Conservation (phyloP, 768 basidiomycete genomes). For the Chalciporus piperatus region DNA sequence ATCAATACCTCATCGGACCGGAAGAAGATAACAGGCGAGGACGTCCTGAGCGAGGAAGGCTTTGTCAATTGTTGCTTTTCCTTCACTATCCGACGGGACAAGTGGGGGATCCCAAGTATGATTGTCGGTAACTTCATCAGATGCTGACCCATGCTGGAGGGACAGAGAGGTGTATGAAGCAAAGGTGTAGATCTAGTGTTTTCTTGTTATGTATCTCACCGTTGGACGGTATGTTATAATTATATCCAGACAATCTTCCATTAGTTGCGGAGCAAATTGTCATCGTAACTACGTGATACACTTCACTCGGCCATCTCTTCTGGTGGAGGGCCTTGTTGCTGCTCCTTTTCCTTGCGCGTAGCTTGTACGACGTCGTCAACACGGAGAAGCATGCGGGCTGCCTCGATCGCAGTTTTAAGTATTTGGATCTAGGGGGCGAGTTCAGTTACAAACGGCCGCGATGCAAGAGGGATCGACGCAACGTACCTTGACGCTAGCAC, state of each 20-base stretch:
- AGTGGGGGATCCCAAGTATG: conserved; percentile 86
- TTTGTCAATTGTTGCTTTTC: conserved; percentile 88
- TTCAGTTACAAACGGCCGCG: not conserved
- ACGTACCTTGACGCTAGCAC: conserved; percentile 87
- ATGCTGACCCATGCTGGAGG: conserved; percentile 38
- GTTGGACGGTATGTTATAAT: conserved; percentile 9
- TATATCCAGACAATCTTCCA: conserved; percentile 10
- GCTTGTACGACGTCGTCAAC: conserved; percentile 95
- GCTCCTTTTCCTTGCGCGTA: conserved; percentile 63
- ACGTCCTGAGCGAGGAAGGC: conserved; percentile 56
- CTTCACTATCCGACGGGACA: conserved; percentile 83
- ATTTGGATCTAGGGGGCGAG: conserved; percentile 73
- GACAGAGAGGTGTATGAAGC: not conserved
- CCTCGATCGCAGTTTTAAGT: conserved; percentile 95
- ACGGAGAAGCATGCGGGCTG: conserved; percentile 84
- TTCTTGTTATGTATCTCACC: not conserved
- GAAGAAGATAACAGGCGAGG: conserved; percentile 28
- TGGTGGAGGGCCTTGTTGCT: conserved; percentile 45
- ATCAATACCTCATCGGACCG: conserved; percentile 40
- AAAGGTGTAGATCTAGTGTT: not conserved
- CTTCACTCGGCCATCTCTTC: conserved; percentile 49
- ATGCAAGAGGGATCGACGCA: not conserved
- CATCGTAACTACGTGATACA: not conserved
- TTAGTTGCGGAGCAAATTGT: not conserved
- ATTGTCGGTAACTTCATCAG: conserved; percentile 89